Conservation (phyloP, 345 rosid genomes). For the Cardamine occulta region DNA sequence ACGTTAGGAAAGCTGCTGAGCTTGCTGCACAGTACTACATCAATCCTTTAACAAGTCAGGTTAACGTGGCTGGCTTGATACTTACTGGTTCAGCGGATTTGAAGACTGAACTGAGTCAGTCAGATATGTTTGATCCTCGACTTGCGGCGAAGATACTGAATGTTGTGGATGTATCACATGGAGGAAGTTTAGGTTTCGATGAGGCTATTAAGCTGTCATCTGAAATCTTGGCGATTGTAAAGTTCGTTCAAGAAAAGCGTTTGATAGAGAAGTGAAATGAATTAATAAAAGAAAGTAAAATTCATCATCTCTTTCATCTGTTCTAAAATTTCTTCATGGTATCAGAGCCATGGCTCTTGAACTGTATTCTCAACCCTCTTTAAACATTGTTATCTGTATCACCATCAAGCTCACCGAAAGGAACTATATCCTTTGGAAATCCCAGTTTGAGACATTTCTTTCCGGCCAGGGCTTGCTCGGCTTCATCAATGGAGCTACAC, state of each 20-base stretch:
- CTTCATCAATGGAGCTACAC: too few species aligned
- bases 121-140: neutral
- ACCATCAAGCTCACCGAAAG: too few species aligned
- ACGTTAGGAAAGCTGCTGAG: neutral
- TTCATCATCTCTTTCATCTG: too few species aligned
- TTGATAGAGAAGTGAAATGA: too few species aligned
- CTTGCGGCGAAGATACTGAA: neutral
- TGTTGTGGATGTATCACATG: constrained; percentile 35
- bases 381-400: too few species aligned
- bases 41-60: neutral
- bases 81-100: neutral
- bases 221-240: constrained; percentile 41
- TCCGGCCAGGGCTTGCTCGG: too few species aligned
- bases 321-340: too few species aligned
- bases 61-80: neutral
- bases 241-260: constrained; percentile 43
- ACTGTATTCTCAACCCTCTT: too few species aligned
- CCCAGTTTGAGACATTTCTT: too few species aligned
- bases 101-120: neutral
- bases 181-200: constrained; percentile 28
- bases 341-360: too few species aligned
- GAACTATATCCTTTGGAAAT: too few species aligned
- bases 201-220: constrained; percentile 44
- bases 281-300: too few species aligned
- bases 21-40: neutral